phyloP scores from a whole-genome alignment of 2,329 filamentous ascomycete species.

The Hypoxylon sp. region DNA sequence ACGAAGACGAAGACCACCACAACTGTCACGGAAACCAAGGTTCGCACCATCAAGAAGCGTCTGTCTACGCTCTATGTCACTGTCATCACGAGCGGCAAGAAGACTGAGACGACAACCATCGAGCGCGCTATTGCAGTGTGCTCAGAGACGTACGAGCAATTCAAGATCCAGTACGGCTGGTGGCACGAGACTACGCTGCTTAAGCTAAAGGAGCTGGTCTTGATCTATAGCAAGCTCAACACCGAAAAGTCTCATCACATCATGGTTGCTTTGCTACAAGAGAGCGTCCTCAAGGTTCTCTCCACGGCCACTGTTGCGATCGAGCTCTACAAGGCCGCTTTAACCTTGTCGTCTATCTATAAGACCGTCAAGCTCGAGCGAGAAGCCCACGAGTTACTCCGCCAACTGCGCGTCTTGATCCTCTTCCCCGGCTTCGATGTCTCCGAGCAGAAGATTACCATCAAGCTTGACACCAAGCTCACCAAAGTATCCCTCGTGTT shows the following conservation, averaged over 20 bases:
- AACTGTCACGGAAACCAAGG: conserved; percentile 52
- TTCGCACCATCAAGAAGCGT: conserved; percentile 62
- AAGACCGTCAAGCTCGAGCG: conserved; percentile 56
- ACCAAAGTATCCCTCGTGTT: conserved; percentile 59
- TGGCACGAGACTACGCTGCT: conserved; percentile 60
- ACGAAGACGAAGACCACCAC: conserved; percentile 55
- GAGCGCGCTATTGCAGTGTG: conserved; percentile 56
- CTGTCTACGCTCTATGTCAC: conserved; percentile 62
- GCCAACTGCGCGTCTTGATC: conserved; percentile 63
- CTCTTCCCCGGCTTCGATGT: conserved; percentile 59
- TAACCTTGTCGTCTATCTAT: conserved; percentile 61
- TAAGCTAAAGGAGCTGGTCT: conserved; percentile 58
- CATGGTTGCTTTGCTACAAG: conserved; percentile 56
- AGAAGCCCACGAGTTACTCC: conserved; percentile 58
- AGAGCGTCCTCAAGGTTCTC: conserved; percentile 58
- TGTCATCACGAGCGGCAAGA: conserved; percentile 55
- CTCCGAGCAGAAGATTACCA: conserved; percentile 48
- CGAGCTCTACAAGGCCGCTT: conserved; percentile 63
- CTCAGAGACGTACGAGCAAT: conserved; percentile 58
- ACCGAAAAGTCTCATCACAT: conserved; percentile 55
- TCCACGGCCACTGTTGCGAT: conserved; percentile 54
- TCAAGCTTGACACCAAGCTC: conserved; percentile 55
- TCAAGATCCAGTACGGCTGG: conserved; percentile 59
- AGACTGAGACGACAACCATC: conserved; percentile 53
- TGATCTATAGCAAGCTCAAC: conserved; percentile 56